Evolutionary conservation across 345 rosid genomes (phyloP), one percentile per base, ranked within the genome.

Genomic region (Toxicodendron radicans): DNA sequence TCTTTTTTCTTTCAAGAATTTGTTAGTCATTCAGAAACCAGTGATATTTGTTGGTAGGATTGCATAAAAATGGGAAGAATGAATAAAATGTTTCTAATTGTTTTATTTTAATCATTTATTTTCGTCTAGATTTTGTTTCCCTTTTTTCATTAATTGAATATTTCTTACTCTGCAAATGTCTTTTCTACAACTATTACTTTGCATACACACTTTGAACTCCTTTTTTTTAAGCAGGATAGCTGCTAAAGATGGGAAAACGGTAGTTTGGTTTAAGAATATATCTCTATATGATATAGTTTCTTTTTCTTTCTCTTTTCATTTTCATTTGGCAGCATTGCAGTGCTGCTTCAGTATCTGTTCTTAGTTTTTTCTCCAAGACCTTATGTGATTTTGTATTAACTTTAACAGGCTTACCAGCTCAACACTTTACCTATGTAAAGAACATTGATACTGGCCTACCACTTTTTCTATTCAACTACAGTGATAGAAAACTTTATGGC

Each of bases 381-480:
- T 79, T 41, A 18, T 66, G 71, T 46, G 32, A 53, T 35, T 12
- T 52, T 45, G 45, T 53, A 1, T 21, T 65, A 16, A 30, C 30
- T 72, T 76, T 64, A 51, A 72, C 89, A 93, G 97, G 98, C 62
- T 82, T 93, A 77, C 93, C 98, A 30, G 71, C 27, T 62, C 69
- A 58, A 18, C 97, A 93, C 78, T 60, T 79, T 66, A 12, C 65
- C 9, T 91, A 91, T 71, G 93, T 92, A 46, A 84, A 68, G 79
- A 90, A 89, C 75, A 83, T 91, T 68, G 79, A 79, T 24, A 72
- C 82, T 5, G 92, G 95, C 68, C 72, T 91, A 82, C 92, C 93
- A 4, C 82, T 93, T 20, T 93, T 93, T 85, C 84, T 93, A 62
- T 91, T 93, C 91, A 91, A 91, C 87, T 88, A 93, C 80, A 82